These are phyloP conservation scores for Pisolithus albus DNA, from an alignment of 768 basidiomycete genomes.

Conservation along the genomic window DNA sequence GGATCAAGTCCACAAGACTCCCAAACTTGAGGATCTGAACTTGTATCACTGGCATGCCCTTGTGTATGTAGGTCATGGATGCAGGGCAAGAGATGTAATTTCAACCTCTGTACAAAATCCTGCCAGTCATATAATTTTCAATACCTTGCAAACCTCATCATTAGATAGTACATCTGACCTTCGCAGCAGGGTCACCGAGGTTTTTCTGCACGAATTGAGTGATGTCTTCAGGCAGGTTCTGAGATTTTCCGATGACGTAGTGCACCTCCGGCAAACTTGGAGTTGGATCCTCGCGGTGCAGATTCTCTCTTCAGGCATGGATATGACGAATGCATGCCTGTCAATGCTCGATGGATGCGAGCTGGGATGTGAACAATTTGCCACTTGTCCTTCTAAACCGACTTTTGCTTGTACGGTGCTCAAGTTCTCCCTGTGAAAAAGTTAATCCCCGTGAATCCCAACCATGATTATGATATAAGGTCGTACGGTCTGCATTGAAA, in stretches of 20 bases:
- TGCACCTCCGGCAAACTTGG: background rate
- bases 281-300: too few relatives aligned
- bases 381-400: background rate
- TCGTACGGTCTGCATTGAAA: constrained; percentile 26
- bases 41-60: too few relatives aligned
- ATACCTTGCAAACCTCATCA: too few relatives aligned
- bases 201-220: background rate
- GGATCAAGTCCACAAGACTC: too few relatives aligned
- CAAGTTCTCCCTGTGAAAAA: constrained; percentile 6
- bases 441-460: background rate
- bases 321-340: constrained; percentile 2
- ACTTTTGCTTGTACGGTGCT: background rate
- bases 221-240: constrained; percentile 3
- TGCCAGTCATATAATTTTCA: too few relatives aligned
- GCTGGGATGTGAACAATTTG: constrained; percentile 1
- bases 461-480: background rate
- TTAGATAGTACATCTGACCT: background rate
- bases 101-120: too few relatives aligned
- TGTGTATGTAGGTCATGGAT: too few relatives aligned
- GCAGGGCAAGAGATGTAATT: too few relatives aligned
- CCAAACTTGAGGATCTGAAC: too few relatives aligned
- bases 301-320: constrained; percentile 10
- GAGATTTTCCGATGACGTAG: background rate
- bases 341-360: constrained; percentile 3
- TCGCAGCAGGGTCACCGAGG: background rate